Evolutionary conservation across 129 eudicot species (phyloP), one percentile per base, ranked within the genome.

Genomic region (Flaveria linearis): DNA sequence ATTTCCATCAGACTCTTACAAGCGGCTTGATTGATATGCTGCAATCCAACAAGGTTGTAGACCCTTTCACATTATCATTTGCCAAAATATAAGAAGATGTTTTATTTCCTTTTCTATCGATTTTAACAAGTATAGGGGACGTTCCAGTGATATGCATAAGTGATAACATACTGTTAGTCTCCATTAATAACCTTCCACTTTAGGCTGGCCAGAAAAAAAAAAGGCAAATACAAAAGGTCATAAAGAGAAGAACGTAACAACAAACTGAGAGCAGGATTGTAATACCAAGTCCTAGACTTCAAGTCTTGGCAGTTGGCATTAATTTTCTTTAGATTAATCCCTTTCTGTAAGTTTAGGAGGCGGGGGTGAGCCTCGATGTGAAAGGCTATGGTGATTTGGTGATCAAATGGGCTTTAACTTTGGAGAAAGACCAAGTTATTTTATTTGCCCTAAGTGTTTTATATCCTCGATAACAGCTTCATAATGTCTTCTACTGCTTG

Each of bases 1-100:
- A 20, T 43, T 50, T 71, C 79, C 81, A 86, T 84, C 83, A 75
- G 80, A 82, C 73, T 79, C 86, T 89, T 39, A 89, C 86, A 8
- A 42, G 52, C n/a, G 96, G 97, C 68, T 81, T 94, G 70, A 80
- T 94, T 25, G 79, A 86, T 76, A 86, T 94, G 74, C 80, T 94
- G 66, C 84, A 43, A 36, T 72, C 87, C 63, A 91, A 94, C 87
- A 94, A 91, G 96, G 98, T 93, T 36, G 20, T 41, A 22, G 36
- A 55, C 64, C 67, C 69, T 83, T 73, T 36, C 17, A 62, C 60
- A 30, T 3, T 50, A 39, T 17, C 3, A 8, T 76, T 55, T 55
- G 61, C 57, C 22, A 18, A 67, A 15, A 41, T 56, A 73, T 42
- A 26, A 39, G 14, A 26, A 39, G 8, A 57, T 10, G 22, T 62